Evolutionary conservation across 208 protist genomes (phyloP).

Genomic region (Hexamita inflata): DNA sequence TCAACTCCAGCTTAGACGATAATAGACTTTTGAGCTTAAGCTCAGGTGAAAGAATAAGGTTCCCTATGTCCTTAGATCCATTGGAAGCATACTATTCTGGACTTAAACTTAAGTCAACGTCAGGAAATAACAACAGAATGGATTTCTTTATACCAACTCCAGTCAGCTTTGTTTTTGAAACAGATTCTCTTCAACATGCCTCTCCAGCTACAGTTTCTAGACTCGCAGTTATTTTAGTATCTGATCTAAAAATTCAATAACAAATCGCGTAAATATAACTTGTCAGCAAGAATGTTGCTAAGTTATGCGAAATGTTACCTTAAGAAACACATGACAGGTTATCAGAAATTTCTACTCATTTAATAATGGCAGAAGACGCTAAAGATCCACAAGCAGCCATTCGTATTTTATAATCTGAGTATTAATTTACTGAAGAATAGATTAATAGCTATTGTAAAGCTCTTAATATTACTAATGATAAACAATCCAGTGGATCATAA

Average conservation of each 20-base stretch:
- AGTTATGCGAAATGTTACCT: not conserved
- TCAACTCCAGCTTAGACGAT: conserved; percentile 96
- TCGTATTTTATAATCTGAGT: too few species aligned
- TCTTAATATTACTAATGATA: too few species aligned
- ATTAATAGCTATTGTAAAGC: too few species aligned
- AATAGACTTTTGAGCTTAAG: conserved; percentile 87
- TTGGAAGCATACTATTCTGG: not conserved
- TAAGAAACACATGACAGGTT: too few species aligned
- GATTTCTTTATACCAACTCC: not conserved
- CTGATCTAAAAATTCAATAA: not conserved
- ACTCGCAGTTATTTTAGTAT: conserved; percentile 20
- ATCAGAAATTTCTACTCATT: too few species aligned
- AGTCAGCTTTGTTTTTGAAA: conserved; percentile 36
- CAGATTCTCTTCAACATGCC: conserved; percentile 29
- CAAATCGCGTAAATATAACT: not conserved
- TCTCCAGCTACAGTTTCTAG: conserved; percentile 39
- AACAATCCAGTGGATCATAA: too few species aligned
- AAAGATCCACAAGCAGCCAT: too few species aligned
- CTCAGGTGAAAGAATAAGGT: conserved; percentile 87
- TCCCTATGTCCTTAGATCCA: not conserved
- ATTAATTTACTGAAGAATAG: too few species aligned
- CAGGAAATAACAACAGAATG: not conserved
- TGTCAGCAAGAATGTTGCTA: not conserved
- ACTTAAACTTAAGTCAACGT: not conserved
- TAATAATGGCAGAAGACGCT: too few species aligned